Base-by-base conservation (phyloP, 495 filamentous ascomycete genomes). In the Lophium mytilinum region DNA sequence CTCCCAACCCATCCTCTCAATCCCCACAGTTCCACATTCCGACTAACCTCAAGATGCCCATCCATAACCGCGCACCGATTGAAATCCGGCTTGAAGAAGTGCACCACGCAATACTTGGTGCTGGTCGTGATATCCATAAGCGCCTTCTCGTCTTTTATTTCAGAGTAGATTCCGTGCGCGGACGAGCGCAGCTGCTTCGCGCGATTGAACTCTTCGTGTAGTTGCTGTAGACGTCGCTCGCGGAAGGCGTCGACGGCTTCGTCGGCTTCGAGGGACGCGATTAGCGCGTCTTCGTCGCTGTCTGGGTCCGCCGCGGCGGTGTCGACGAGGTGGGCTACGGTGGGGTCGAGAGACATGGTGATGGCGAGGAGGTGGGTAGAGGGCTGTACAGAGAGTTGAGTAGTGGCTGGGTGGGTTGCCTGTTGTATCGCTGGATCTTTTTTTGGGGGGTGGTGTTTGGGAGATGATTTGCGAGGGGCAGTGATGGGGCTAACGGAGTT, bases 31-130 rank as follows among this genome's bases (percentile, higher is more conserved):
- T 30, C 24, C 24, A 4, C 21, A 50, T 50, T 14, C 46, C 1
- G 1, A 65, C 65, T 59, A 47, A 79, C 73, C 48, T 76, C 72
- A 9, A 89, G 70, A 68, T 83, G 80, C 24, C 68, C 66, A 64
- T 87, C 83, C 85, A 89, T 87, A 47, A 86, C 79, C 11, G 74
- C 66, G 67, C 87, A 91, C 9, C 87, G 80, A 6, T 76, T 73
- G 69, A 91, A 91, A 66, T 90, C 87, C 7, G 81, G 72, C 66
- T 89, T 86, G 58, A 78, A 82, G 72, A 91, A 91, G 69, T 91
- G 87, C 24, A 90, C 80, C 0, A 90, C 76, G 58, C 81, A 83
- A 36, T 78, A 72, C 55, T 83, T 78, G 0, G 77, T 79, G 35
- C 73, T 72, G 10, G 87, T 89, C 4, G 85, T 89, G 51, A 85